phyloP scores from a whole-genome alignment of 225 moss, liverwort and hornwort genomes.

The Bryoerythrophyllum caledonicum region DNA sequence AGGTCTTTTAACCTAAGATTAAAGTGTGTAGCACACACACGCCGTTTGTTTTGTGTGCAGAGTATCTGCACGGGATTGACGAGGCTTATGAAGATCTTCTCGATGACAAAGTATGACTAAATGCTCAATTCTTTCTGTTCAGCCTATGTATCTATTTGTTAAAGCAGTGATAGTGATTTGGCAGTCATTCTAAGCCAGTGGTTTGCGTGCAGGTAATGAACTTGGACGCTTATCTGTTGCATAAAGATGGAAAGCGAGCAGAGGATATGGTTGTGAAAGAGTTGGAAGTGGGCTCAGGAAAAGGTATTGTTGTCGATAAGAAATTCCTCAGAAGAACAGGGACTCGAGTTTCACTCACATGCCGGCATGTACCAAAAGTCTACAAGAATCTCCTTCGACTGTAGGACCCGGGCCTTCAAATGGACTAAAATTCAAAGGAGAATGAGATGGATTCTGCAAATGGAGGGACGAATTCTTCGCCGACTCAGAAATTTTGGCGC shows the following conservation, averaged over 20 bases:
- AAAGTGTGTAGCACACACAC: slow-evolving; percentile 11
- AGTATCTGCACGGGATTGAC: slow-evolving; percentile 88
- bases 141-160: slow-evolving; percentile 7
- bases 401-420: slow-evolving; percentile 19
- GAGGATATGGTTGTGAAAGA: slow-evolving; percentile 25
- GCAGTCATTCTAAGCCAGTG: slow-evolving; percentile 6
- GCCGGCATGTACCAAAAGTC: slow-evolving; percentile 73
- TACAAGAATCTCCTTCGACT: slow-evolving; percentile 69
- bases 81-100: slow-evolving; percentile 66
- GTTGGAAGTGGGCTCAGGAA: slow-evolving; percentile 7
- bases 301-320: slow-evolving; percentile 14
- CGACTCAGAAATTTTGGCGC: slow-evolving; percentile 6
- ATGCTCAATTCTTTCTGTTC: slow-evolving; percentile 6
- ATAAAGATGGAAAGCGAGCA: slow-evolving; percentile 17
- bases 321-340: slow-evolving; percentile 54
- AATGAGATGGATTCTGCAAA: slow-evolving; percentile 5
- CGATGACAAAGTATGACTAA: slow-evolving; percentile 55
- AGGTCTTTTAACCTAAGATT: neutral
- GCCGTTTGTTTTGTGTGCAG: slow-evolving; percentile 40
- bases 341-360: slow-evolving; percentile 83
- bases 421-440: neutral
- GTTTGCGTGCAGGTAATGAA: slow-evolving; percentile 60
- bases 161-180: slow-evolving; percentile 5
- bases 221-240: slow-evolving; percentile 36
- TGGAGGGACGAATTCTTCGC: slow-evolving; percentile 14